phyloP scores from a whole-genome alignment of 2,329 filamentous ascomycete genomes.

The Talaromyces atroroseus region DNA sequence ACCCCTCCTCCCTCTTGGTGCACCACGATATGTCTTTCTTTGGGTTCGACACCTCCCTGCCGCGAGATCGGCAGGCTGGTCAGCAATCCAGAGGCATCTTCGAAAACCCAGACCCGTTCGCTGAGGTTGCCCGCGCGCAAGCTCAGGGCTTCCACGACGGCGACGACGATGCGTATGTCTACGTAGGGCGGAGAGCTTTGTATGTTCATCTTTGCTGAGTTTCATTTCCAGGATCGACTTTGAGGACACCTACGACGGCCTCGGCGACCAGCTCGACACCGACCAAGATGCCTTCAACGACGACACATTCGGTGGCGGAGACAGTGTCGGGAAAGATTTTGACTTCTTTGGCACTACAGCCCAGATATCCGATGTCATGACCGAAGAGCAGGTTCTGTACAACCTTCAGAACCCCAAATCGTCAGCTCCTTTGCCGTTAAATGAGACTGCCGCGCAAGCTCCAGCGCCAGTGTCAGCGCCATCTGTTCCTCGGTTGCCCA shows the following conservation, averaged over 20 bases:
- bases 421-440: slow-evolving; percentile 36
- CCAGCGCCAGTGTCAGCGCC: slow-evolving; percentile 32
- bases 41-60: slow-evolving; percentile 69
- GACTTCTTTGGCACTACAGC: slow-evolving; percentile 95
- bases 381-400: slow-evolving; percentile 85
- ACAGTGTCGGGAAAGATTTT: slow-evolving; percentile 76
- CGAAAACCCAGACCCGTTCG: slow-evolving; percentile 83
- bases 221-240: slow-evolving; percentile 63
- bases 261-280: slow-evolving; percentile 86
- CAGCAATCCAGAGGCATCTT: slow-evolving; percentile 67
- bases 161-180: slow-evolving; percentile 48
- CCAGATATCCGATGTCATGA: slow-evolving; percentile 75
- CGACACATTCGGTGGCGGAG: slow-evolving; percentile 72
- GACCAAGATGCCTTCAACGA: slow-evolving; percentile 93
- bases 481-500: slow-evolving; percentile 49
- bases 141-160: slow-evolving; percentile 42
- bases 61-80: slow-evolving; percentile 61
- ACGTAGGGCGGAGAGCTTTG: neutral
- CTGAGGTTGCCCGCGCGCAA: slow-evolving; percentile 62
- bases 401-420: slow-evolving; percentile 63
- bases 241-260: slow-evolving; percentile 93
- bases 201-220: neutral
- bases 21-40: slow-evolving; percentile 74
- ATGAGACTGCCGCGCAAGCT: slow-evolving; percentile 29
- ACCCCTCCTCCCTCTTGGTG: slow-evolving; percentile 5